A percentile compares a stretch with the other conserved stretches of the same genome.
Evolutionary conservation across 352 stramenopile species (phyloP).

Genomic region (Aphanomyces stellatus): DNA sequence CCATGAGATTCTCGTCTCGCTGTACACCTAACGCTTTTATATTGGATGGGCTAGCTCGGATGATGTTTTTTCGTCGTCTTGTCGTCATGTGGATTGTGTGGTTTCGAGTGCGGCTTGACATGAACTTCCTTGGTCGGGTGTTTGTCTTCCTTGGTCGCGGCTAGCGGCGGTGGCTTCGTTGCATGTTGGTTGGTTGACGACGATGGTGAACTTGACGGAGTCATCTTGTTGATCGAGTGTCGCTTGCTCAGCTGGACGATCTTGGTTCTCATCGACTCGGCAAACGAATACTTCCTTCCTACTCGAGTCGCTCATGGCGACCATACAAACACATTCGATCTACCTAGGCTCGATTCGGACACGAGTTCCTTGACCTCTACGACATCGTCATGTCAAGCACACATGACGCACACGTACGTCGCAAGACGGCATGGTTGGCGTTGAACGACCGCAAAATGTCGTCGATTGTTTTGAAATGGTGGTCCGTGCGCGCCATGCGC

Average conservation of each 20-base stretch:
- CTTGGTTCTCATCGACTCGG: background rate
- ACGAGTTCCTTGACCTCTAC: slow-evolving; percentile 3
- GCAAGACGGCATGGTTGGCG: background rate
- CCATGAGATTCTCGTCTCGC: no score
- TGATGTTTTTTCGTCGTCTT: background rate
- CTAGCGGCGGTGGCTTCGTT: background rate
- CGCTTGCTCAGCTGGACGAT: background rate
- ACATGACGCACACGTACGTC: background rate
- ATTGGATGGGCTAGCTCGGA: no score
- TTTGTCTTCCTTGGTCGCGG: no score
- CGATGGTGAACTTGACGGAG: no score
- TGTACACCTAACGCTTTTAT: no score
- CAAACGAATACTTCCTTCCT: background rate
- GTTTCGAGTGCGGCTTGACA: no score
- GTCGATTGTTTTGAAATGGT: background rate
- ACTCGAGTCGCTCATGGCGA: background rate
- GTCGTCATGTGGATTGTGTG: no score
- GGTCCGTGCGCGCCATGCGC: slow-evolving; percentile 1
- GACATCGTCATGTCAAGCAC: background rate
- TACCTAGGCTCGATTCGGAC: background rate
- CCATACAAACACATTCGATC: background rate
- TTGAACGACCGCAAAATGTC: slow-evolving; percentile 6
- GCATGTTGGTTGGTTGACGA: background rate
- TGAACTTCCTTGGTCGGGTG: no score
- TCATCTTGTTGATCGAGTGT: background rate